phyloP scores from a whole-genome alignment of 345 rosid genomes.

The Eucalyptus regnans region DNA sequence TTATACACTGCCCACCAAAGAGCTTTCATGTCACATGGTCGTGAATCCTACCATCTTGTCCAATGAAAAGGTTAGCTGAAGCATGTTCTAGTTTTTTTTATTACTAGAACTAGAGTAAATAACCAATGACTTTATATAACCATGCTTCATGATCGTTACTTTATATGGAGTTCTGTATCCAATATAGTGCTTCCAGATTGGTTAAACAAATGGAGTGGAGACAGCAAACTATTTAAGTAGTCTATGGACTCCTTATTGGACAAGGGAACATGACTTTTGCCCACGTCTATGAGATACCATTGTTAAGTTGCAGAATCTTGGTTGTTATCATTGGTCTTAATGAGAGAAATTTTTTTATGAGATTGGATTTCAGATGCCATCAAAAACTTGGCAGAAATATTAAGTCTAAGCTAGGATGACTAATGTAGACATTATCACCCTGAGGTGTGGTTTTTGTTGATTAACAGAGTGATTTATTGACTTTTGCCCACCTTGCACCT shows the following conservation, averaged over 20 bases:
- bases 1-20: constrained; percentile 64
- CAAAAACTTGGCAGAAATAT: neutral
- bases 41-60: constrained; percentile 34
- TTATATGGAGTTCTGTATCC: neutral
- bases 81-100: neutral
- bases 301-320: neutral
- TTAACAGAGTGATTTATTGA: neutral
- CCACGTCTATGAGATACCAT: neutral
- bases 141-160: neutral
- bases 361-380: neutral
- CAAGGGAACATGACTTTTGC: neutral
- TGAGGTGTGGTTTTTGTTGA: neutral
- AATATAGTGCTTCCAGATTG: neutral
- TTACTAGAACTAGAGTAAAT: neutral
- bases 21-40: constrained; percentile 30
- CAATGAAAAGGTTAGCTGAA: constrained; percentile 47
- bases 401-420: neutral
- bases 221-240: neutral
- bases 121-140: neutral
- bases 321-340: neutral
- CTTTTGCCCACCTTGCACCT: neutral
- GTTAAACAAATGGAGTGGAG: neutral
- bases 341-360: neutral
- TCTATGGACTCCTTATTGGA: neutral
- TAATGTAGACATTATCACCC: neutral